Percentiles rank a stretch among this genome's conserved stretches.
phyloP scores from a whole-genome alignment of 331 rosid genomes.

The Stylosanthes scabra region DNA sequence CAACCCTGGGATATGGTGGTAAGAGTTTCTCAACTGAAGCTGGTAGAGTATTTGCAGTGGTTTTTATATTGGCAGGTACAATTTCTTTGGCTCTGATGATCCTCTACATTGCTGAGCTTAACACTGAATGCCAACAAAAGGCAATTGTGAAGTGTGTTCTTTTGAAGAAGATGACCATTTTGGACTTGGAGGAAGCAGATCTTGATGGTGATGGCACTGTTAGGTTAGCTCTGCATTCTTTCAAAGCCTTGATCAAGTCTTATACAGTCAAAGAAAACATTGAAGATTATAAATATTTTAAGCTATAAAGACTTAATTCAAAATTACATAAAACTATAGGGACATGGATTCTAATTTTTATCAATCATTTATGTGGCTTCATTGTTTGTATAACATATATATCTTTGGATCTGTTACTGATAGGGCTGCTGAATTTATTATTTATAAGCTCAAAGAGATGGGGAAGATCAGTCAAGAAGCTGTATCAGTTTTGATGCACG shows the following conservation, averaged over 20 bases:
- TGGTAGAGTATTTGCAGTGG: conserved; percentile 80
- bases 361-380: neutral
- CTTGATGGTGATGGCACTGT: conserved; percentile 76
- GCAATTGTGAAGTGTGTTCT: conserved; percentile 71
- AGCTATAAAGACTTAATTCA: too few relatives aligned
- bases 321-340: neutral
- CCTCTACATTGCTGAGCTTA: conserved; percentile 80
- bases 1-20: conserved; percentile 74
- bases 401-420: conserved; percentile 8
- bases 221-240: conserved; percentile 62
- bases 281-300: too few relatives aligned
- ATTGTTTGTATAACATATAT: conserved; percentile 9
- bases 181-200: conserved; percentile 94
- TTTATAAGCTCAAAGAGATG: conserved; percentile 91
- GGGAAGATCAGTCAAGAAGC: conserved; percentile 90
- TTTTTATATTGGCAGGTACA: conserved; percentile 84
- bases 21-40: conserved; percentile 77
- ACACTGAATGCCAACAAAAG: conserved; percentile 71
- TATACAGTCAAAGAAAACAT: too few relatives aligned
- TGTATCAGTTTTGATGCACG: conserved; percentile 67
- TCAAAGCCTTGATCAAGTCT: conserved; percentile 9
- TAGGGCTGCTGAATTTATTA: conserved; percentile 80
- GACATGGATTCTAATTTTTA: neutral
- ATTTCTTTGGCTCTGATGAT: conserved; percentile 77
- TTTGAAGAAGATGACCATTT: conserved; percentile 54